phyloP scores from a whole-genome alignment of 2,329 filamentous ascomycete genomes.

The Fusarium illudens region DNA sequence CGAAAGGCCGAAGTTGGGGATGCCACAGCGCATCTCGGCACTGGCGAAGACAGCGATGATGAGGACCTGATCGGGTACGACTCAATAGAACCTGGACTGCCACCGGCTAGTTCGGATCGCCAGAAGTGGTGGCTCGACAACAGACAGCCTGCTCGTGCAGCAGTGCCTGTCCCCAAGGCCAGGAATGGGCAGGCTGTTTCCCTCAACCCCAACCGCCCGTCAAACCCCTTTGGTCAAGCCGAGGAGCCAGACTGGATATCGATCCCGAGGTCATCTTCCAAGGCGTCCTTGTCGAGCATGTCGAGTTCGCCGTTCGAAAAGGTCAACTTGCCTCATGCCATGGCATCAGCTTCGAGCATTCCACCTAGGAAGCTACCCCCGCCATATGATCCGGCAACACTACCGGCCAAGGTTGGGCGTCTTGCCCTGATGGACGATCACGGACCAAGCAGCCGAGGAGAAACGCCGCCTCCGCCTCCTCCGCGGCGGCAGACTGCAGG shows the following conservation, averaged over 20 bases:
- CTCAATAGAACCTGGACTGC: slow-evolving; percentile 80
- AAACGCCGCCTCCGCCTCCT: slow-evolving; percentile 57
- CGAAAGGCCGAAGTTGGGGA: slow-evolving; percentile 73
- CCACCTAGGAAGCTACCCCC: slow-evolving; percentile 61
- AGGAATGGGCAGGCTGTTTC: slow-evolving; percentile 62
- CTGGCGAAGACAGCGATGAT: slow-evolving; percentile 70
- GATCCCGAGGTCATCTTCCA: slow-evolving; percentile 63
- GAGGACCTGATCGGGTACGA: slow-evolving; percentile 86
- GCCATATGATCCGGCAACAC: slow-evolving; percentile 56
- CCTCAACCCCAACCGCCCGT: slow-evolving; percentile 76
- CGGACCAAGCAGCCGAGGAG: slow-evolving; percentile 34
- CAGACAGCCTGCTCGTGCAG: slow-evolving; percentile 78
- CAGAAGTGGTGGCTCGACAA: slow-evolving; percentile 77
- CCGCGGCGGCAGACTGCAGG: slow-evolving; percentile 52
- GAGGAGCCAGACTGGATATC: slow-evolving; percentile 87
- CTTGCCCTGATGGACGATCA: slow-evolving; percentile 55
- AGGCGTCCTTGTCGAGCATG: slow-evolving; percentile 64
- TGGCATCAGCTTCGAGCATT: slow-evolving; percentile 55
- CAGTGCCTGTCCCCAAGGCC: slow-evolving; percentile 68
- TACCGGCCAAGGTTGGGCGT: slow-evolving; percentile 58
- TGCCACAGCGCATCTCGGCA: slow-evolving; percentile 62
- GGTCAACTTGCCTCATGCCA: slow-evolving; percentile 58
- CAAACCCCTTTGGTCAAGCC: slow-evolving; percentile 81
- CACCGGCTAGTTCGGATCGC: slow-evolving; percentile 72
- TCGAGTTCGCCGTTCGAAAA: slow-evolving; percentile 69